Evolutionary conservation across 441 rosid species (phyloP).

Genomic region (Corymbia calophylla): DNA sequence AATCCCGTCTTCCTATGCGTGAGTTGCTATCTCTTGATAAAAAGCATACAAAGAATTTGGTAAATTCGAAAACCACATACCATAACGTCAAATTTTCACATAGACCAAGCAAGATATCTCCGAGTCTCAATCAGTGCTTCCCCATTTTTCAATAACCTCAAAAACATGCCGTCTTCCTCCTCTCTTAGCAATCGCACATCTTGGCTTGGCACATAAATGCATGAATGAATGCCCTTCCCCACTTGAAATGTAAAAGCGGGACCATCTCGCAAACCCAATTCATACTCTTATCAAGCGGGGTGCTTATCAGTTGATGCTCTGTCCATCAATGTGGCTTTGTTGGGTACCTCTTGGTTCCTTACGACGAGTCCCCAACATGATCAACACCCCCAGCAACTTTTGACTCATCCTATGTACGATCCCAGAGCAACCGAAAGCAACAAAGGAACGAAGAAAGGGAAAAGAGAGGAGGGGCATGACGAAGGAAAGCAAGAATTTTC

Average conservation of each 20-base stretch:
- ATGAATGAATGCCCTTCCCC: background rate
- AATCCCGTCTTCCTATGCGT: background rate
- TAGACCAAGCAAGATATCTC: background rate
- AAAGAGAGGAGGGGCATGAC: background rate
- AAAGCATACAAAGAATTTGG: background rate
- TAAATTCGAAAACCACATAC: background rate
- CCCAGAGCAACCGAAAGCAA: background rate
- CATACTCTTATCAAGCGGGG: background rate
- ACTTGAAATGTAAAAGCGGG: background rate
- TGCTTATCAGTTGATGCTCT: background rate
- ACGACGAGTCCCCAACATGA: background rate
- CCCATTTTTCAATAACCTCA: background rate
- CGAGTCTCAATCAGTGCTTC: background rate
- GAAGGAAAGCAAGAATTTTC: background rate
- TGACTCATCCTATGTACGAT: background rate
- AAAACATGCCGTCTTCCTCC: background rate
- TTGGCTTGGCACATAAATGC: background rate
- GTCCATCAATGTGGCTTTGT: background rate
- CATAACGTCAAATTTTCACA: background rate
- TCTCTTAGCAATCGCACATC: background rate
- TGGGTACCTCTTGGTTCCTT: background rate
- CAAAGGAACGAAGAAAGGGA: background rate
- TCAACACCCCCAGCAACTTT: background rate
- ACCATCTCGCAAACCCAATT: background rate
- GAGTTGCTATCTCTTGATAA: background rate